Base-by-base conservation (phyloP, 768 basidiomycete genomes). In the Lentinula aciculospora region DNA sequence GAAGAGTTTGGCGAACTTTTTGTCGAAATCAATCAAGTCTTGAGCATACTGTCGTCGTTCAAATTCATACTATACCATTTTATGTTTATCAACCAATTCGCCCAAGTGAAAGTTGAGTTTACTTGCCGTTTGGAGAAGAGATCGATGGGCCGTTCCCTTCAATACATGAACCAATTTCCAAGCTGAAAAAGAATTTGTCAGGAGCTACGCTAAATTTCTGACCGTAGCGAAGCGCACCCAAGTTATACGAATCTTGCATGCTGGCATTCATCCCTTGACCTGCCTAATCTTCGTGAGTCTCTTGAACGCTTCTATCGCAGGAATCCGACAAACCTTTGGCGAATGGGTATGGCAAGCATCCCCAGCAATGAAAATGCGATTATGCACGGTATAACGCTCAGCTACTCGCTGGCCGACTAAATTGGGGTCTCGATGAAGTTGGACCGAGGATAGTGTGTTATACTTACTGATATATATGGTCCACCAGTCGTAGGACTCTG, bases 231-330 rank as follows among this genome's bases (percentile, higher is more conserved):
- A 4, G 40, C 9, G 39, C 59, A 80, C 84, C 79, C 23, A 90
- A 76, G 64, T 89, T 89, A 60, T 87, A 87, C 17, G 83, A 78
- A 64, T 89, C 88, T 49, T 82, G 83, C 83, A 89, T 88, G 60
- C 84, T 83, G 7, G 86, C 87, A 62, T 88, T 88, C 86, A 88
- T 85, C 10, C 86, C 88, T 66, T 89, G 88, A 13, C 87, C 83
- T 84, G 31, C 57, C 2, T 27, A 25, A 42, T 12, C 21, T 3
- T 57, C 45, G 12, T 32, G n/a, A 37, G 25, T n/a, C 19, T 31
- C 21, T 45, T 5, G 45, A 15, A 13, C 53, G 21, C 60, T 15
- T 9, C 29, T 21, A 36, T 0, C 39, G 4, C 25, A 39, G 34
- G 27, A 39, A 17, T 44, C 8, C 53, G 48, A n/a, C 72, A 42